A percentile compares a stretch with the other conserved stretches of the same genome.
Conservation (phyloP, 164 flowering plant genomes). For the Kalanchoe fedtschenkoi region DNA sequence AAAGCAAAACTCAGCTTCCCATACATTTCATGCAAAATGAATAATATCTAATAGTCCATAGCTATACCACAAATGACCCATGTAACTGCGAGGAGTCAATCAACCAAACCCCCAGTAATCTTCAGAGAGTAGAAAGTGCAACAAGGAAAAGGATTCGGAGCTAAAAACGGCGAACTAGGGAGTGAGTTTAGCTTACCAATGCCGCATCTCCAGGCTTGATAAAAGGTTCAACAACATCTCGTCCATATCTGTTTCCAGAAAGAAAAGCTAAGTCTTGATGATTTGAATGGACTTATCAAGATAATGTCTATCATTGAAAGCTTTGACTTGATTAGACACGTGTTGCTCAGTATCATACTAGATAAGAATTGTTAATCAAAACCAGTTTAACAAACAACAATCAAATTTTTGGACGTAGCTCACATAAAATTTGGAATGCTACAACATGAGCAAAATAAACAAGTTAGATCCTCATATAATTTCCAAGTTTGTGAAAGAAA, state of each 20-base stretch:
- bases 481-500: too few relatives aligned
- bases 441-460: neutral
- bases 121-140: neutral
- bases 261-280: neutral
- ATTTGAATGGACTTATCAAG: neutral
- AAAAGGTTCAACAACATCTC: constrained; percentile 80
- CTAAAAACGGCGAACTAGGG: too few relatives aligned
- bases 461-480: neutral
- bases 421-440: neutral
- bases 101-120: too few relatives aligned
- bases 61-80: neutral
- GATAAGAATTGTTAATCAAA: too few relatives aligned
- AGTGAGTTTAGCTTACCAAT: constrained; percentile 37
- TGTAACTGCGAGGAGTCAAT: too few relatives aligned
- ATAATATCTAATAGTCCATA: neutral
- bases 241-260: constrained; percentile 47
- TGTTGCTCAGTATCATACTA: too few relatives aligned
- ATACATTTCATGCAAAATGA: neutral
- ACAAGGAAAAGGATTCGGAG: too few relatives aligned
- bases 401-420: too few relatives aligned
- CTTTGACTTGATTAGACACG: neutral
- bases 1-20: neutral
- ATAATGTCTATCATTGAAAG: neutral
- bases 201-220: constrained; percentile 79
- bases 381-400: too few relatives aligned